A percentile compares a stretch with the other conserved stretches of the same genome.
These are phyloP conservation scores for Actinidia polygama DNA, from an alignment of 179 eudicot species.

Conservation along the genomic window DNA sequence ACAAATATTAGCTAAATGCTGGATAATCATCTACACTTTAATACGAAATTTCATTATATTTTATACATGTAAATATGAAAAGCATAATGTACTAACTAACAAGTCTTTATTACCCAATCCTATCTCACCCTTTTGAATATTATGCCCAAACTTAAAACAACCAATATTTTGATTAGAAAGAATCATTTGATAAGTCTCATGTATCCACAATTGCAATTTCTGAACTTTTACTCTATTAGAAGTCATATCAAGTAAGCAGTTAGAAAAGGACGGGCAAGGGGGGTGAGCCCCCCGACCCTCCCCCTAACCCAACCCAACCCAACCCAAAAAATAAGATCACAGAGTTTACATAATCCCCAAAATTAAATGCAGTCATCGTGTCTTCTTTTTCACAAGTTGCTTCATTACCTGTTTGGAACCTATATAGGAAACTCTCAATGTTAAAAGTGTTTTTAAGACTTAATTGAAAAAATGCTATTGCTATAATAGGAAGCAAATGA, in stretches of 20 bases:
- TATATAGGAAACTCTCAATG: no score
- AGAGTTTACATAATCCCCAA: background rate
- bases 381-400: conserved; percentile 3
- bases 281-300: no score
- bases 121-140: background rate
- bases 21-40: no score
- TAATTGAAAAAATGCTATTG: background rate
- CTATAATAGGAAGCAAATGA: background rate
- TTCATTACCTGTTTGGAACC: no score
- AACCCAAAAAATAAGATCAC: background rate
- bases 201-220: background rate
- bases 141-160: background rate
- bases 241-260: background rate
- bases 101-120: no score
- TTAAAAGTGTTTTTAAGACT: background rate
- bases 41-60: no score
- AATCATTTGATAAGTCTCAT: background rate
- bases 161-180: background rate
- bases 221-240: background rate
- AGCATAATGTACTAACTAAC: no score
- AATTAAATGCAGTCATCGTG: background rate
- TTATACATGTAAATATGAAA: no score
- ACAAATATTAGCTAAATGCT: no score
- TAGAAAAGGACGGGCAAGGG: background rate
- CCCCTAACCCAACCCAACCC: no score